Conservation (phyloP, 352 stramenopile species). For the Pythium myriotylum region DNA sequence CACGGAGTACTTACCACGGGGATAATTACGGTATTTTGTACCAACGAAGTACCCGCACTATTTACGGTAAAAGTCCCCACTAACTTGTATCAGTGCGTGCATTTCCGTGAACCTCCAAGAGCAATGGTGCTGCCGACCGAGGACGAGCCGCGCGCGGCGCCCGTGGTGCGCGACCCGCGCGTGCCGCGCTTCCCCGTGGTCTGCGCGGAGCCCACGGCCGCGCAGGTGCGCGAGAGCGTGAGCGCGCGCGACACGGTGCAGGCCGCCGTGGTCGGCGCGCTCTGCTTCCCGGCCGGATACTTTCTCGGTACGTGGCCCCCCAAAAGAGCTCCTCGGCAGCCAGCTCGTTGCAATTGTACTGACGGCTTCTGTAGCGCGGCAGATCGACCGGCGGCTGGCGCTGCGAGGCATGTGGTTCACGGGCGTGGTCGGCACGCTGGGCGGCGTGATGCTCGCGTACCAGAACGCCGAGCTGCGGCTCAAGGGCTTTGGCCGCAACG, state of each 20-base stretch:
- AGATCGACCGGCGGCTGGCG: slow-evolving; percentile 64
- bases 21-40: too few species aligned
- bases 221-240: slow-evolving; percentile 66
- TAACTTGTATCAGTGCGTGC: too few species aligned
- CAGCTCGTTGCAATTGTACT: too few species aligned
- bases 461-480: slow-evolving; percentile 83
- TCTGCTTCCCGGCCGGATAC: slow-evolving; percentile 73
- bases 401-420: slow-evolving; percentile 78
- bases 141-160: slow-evolving; percentile 37
- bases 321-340: too few species aligned
- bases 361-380: slow-evolving; percentile 39
- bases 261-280: slow-evolving; percentile 41
- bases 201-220: slow-evolving; percentile 54
- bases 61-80: too few species aligned
- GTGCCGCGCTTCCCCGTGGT: slow-evolving; percentile 72
- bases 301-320: slow-evolving; percentile 51
- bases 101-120: too few species aligned
- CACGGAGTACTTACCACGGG: too few species aligned
- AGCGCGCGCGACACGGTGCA: slow-evolving; percentile 48
- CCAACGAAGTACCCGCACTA: too few species aligned
- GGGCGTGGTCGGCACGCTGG: slow-evolving; percentile 64
- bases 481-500: slow-evolving; percentile 75
- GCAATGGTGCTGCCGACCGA: slow-evolving; percentile 22
- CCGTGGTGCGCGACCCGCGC: slow-evolving; percentile 59
- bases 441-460: slow-evolving; percentile 63